phyloP scores from a whole-genome alignment of 2,329 filamentous ascomycete species.

The Chlorencoelia australis region DNA sequence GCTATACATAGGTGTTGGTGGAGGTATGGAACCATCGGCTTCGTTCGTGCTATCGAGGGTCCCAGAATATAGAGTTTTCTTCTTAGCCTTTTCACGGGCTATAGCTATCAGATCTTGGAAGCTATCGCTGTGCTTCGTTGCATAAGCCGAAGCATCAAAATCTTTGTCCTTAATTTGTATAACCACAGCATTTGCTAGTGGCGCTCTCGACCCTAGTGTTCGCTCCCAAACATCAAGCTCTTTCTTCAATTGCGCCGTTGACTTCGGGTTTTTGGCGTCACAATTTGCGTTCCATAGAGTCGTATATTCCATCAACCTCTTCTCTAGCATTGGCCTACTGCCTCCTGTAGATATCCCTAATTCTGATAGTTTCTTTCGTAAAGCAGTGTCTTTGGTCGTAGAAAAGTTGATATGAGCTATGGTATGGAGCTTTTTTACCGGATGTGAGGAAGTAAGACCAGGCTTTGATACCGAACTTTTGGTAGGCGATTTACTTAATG shows the following conservation, averaged over 20 bases:
- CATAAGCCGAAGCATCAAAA: constrained; percentile 74
- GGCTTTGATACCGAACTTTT: constrained; percentile 12
- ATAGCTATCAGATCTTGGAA: constrained; percentile 73
- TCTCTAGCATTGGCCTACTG: constrained; percentile 58
- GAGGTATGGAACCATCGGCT: constrained; percentile 6
- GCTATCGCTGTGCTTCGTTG: constrained; percentile 57
- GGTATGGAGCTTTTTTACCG: constrained; percentile 15
- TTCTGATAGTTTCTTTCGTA: constrained; percentile 74
- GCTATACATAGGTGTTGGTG: not conserved
- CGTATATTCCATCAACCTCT: constrained; percentile 83
- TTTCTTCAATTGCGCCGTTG: constrained; percentile 59
- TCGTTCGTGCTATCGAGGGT: too few species aligned
- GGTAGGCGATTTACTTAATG: constrained; percentile 4
- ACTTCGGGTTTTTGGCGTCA: constrained; percentile 66
- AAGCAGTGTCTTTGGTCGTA: constrained; percentile 65
- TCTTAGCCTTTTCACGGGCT: constrained; percentile 44
- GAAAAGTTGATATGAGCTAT: constrained; percentile 79
- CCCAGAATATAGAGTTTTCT: constrained; percentile 10
- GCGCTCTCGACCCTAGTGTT: constrained; percentile 55
- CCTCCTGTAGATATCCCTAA: constrained; percentile 68
- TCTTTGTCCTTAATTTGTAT: constrained; percentile 71
- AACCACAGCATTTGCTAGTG: constrained; percentile 30
- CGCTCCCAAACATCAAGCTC: constrained; percentile 84
- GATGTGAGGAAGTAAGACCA: not conserved
- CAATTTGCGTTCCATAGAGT: constrained; percentile 97